Conservation (phyloP, 306 rosid species). For the Vicia faba region DNA sequence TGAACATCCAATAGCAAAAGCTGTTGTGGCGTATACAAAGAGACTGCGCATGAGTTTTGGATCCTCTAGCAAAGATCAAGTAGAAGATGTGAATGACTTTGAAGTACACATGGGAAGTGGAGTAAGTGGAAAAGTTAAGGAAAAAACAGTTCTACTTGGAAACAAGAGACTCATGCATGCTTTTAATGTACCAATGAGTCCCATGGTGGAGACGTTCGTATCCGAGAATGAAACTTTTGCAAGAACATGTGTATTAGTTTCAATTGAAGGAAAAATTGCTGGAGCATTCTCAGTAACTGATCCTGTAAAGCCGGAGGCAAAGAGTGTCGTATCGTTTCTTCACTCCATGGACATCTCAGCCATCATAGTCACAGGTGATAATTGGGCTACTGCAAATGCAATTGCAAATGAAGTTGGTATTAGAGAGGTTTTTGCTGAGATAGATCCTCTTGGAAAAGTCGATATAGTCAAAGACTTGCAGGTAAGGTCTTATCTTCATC, state of each 20-base stretch:
- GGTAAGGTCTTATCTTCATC: constrained; percentile 45
- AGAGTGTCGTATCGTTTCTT: constrained; percentile 68
- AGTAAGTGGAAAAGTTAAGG: constrained; percentile 80
- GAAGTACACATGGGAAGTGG: constrained; percentile 84
- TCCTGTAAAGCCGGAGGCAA: constrained; percentile 88
- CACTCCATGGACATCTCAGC: constrained; percentile 80
- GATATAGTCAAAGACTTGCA: constrained; percentile 78
- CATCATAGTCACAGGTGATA: constrained; percentile 89
- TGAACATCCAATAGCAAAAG: constrained; percentile 89
- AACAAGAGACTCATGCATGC: constrained; percentile 78
- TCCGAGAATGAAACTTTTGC: constrained; percentile 77
- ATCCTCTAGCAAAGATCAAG: constrained; percentile 42
- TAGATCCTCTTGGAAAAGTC: constrained; percentile 79
- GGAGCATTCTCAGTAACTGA: constrained; percentile 88
- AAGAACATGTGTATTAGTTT: constrained; percentile 79
- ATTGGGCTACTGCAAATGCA: constrained; percentile 80
- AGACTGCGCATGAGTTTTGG: constrained; percentile 63
- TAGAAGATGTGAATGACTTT: constrained; percentile 64
- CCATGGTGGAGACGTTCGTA: constrained; percentile 62
- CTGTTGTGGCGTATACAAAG: constrained; percentile 75
- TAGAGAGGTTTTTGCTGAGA: constrained; percentile 75
- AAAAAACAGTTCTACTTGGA: constrained; percentile 69
- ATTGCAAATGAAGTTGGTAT: constrained; percentile 84
- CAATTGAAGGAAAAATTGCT: constrained; percentile 80
- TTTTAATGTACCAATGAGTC: constrained; percentile 49